Percentiles rank a stretch among this genome's conserved stretches.
Evolutionary conservation across 345 rosid genomes (phyloP).

Genomic region (Brassica nigra): DNA sequence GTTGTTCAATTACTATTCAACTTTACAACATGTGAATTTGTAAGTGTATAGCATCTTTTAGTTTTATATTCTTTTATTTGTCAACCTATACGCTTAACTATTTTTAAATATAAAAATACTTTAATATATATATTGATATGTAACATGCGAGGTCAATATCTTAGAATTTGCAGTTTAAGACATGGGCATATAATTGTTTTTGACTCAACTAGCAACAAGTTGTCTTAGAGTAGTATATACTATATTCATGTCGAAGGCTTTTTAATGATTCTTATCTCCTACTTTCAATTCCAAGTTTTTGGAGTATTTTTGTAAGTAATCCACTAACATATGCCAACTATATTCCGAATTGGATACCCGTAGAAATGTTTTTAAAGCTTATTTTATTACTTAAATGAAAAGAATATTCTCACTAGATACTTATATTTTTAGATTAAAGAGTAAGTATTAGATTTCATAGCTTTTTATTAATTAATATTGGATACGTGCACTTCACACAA

Average conservation of each 20-base stretch:
- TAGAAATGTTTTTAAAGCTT: background rate
- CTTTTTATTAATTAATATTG: background rate
- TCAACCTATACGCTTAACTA: slow-evolving; percentile 17
- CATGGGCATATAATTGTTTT: background rate
- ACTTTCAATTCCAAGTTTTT: slow-evolving; percentile 3
- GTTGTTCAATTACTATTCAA: background rate
- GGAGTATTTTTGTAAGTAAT: background rate
- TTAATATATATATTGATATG: background rate
- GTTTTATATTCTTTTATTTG: background rate
- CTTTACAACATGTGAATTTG: slow-evolving; percentile 25
- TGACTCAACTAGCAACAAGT: slow-evolving; percentile 1
- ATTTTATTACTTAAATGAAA: background rate
- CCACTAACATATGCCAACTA: slow-evolving; percentile 8
- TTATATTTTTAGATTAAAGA: background rate
- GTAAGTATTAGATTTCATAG: background rate
- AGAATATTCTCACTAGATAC: slow-evolving; percentile 1
- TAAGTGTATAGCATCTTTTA: slow-evolving; percentile 4
- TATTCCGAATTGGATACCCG: background rate
- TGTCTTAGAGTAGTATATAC: background rate
- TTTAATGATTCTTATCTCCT: background rate
- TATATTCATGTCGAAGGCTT: background rate
- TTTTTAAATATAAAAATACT: background rate
- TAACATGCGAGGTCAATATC: slow-evolving; percentile 20
- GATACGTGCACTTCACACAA: slow-evolving; percentile 2
- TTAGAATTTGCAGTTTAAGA: background rate